These are phyloP conservation scores for Tausonia pullulans DNA, from an alignment of 1,284 basidiomycete species.

Conservation along the genomic window DNA sequence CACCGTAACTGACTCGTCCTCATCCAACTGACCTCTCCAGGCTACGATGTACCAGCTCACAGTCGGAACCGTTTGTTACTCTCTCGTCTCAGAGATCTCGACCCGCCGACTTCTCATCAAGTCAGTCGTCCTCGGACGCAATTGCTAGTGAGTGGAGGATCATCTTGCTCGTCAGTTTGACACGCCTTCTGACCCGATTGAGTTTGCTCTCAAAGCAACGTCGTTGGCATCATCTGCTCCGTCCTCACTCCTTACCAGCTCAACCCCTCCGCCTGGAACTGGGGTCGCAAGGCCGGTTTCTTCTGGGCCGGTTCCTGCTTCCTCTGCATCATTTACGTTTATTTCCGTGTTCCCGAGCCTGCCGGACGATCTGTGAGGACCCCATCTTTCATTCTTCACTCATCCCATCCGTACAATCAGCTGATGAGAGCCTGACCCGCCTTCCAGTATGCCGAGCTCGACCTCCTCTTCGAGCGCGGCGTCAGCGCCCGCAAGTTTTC, in stretches of 20 bases:
- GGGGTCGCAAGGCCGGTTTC: conserved; percentile 30
- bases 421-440: no score
- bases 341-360: conserved; percentile 32
- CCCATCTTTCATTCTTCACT: no score
- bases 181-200: no score
- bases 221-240: conserved; percentile 35
- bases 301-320: conserved; percentile 17
- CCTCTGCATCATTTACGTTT: conserved; percentile 16
- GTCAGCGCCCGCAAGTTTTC: conserved; percentile 25
- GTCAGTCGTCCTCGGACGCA: conserved; percentile 42
- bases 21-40: no score
- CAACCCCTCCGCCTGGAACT: conserved; percentile 36
- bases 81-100: conserved; percentile 39
- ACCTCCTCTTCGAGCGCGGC: conserved; percentile 21
- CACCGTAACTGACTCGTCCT: no score
- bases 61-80: conserved; percentile 31
- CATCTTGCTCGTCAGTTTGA: no score
- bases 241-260: conserved; percentile 39
- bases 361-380: conserved; percentile 20
- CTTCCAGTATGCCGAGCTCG: conserved; percentile 26
- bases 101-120: conserved; percentile 42
- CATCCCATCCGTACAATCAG: no score
- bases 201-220: conserved; percentile 27
- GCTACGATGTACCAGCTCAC: conserved; percentile 29
- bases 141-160: conserved; percentile 11